Conservation (phyloP, 306 rosid species). For the Purshia tridentata region DNA sequence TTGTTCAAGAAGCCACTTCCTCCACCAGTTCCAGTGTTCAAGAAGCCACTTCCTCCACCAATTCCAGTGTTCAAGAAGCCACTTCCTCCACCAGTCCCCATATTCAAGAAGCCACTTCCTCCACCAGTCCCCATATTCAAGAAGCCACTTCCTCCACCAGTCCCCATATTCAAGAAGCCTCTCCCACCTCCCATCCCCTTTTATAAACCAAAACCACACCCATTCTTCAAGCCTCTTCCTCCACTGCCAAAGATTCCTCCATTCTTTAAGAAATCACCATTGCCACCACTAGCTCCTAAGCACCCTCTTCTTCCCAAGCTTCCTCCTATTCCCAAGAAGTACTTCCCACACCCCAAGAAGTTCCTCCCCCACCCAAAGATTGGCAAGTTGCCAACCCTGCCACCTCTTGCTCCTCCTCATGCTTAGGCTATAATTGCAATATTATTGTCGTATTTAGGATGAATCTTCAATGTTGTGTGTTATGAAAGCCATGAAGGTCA, state of each 20-base stretch:
- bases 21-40: neutral
- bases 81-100: slow-evolving; percentile 19
- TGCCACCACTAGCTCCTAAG: neutral
- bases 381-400: slow-evolving; percentile 39
- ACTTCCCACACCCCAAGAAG: slow-evolving; percentile 51
- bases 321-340: slow-evolving; percentile 26
- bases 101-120: slow-evolving; percentile 24
- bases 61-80: slow-evolving; percentile 6
- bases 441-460: neutral
- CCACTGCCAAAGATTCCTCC: slow-evolving; percentile 17
- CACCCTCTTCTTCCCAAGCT: neutral
- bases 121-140: slow-evolving; percentile 30
- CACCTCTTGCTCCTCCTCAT: slow-evolving; percentile 35
- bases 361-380: slow-evolving; percentile 50
- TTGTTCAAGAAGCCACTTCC: slow-evolving; percentile 8
- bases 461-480: neutral
- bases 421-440: slow-evolving; percentile 27
- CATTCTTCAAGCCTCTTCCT: slow-evolving; percentile 21
- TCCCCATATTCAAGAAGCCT: slow-evolving; percentile 27
- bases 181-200: slow-evolving; percentile 19
- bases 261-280: slow-evolving; percentile 24
- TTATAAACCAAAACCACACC: slow-evolving; percentile 31
- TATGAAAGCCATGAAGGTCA: neutral
- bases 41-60: slow-evolving; percentile 21
- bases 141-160: slow-evolving; percentile 32